A percentile compares a stretch with the other conserved stretches of the same genome.
Evolutionary conservation across 2,329 filamentous ascomycete genomes (phyloP).

Genomic region (Fusarium incarnatum): DNA sequence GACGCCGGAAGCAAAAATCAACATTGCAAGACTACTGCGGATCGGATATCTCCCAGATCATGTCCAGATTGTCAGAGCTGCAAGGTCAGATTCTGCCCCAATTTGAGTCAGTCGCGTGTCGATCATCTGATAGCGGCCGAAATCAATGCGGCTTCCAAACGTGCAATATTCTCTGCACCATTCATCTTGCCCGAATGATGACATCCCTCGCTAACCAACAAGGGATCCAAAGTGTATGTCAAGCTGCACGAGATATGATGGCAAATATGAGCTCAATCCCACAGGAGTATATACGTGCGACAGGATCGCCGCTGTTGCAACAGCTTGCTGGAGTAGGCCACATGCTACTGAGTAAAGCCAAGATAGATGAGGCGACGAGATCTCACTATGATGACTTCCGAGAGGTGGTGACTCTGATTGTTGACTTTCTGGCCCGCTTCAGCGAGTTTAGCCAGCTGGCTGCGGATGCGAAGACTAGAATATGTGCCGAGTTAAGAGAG

Average conservation of each 20-base stretch:
- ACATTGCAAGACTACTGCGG: not conserved
- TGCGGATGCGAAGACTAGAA: not conserved
- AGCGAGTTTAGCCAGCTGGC: not conserved
- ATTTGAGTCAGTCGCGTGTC: not conserved
- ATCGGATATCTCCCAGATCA: not conserved
- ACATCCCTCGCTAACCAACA: not conserved
- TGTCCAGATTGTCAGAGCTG: not conserved
- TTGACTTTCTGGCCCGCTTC: not conserved
- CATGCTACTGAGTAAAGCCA: not conserved
- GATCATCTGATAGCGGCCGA: not conserved
- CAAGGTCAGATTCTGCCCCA: not conserved
- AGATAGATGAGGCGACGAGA: not conserved
- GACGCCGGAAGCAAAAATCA: not conserved
- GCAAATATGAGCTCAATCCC: not conserved
- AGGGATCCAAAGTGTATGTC: not conserved
- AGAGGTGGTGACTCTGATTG: not conserved
- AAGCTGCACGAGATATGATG: not conserved
- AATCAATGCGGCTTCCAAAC: not conserved
- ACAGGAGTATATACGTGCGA: not conserved
- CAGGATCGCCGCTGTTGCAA: not conserved
- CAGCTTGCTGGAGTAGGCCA: not conserved
- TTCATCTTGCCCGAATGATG: constrained; percentile 3
- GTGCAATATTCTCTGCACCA: not conserved
- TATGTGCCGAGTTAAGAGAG: not conserved
- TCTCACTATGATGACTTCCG: not conserved